Evolutionary conservation across 179 eudicot species (phyloP), one percentile per base, ranked within the genome.

Genomic region (Kewa caespitosa): DNA sequence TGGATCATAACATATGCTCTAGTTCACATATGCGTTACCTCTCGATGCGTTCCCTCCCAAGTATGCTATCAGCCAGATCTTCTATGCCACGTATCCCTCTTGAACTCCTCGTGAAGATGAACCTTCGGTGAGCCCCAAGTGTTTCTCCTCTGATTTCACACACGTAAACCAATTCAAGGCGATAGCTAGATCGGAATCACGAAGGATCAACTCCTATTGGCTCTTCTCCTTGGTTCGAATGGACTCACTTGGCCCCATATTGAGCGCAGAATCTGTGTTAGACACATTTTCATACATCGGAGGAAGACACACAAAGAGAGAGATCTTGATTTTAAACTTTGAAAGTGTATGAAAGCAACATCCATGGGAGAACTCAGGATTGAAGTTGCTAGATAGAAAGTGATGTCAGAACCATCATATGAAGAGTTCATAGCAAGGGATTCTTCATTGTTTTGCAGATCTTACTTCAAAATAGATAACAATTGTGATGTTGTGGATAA

Each of bases 401-500:
- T 22, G 9, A 12, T 73, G 6, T 46, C 69, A 0, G 1, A 27
- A 0, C 3, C 57, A 25, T 74, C 69, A 41, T 43, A 57, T 17
- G 69, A 22, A 36, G 81, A 75, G 8, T 75, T 75, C 10, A 15
- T 23, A 7, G 6, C 4, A 11, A 67, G 66, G 18, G 27, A 54
- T 20, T 31, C 54, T 0, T 25, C 37, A 4, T 57, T 34, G 8
- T 67, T 75, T 67, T 75, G 66, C 27, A 66, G 67, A 37, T 50
- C 78, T 0, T 25, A 32, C 27, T 74, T 48, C 27, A 34, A 36
- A 36, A 46, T 39, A 20, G 50, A 38, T 30, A 5, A 8, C 4
- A 2, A 9, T 34, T 67, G 73, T 67, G 78, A 75, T 38, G 31
- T 52, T 4, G 73, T 75, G 12, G 73, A 75, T 9, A 75, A 75